phyloP scores from a whole-genome alignment of 495 filamentous ascomycete genomes.

The Pyronema domesticum region DNA sequence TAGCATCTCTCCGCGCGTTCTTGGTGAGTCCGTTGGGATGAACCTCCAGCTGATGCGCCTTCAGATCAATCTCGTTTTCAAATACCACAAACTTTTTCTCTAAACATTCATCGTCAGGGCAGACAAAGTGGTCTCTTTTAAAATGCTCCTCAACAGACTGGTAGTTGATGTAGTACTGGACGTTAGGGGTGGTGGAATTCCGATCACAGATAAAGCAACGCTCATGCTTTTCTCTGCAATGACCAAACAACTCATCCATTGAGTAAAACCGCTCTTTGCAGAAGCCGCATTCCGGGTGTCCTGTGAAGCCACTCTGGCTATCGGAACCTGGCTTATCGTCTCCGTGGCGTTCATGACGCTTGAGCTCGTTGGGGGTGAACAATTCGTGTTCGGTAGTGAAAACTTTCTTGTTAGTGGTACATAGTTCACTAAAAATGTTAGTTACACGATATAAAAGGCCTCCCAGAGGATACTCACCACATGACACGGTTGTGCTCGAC shows the following conservation, averaged over 20 bases:
- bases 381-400: constrained; percentile 96
- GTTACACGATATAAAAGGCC: not conserved
- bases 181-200: constrained; percentile 41
- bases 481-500: constrained; percentile 65
- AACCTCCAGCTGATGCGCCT: constrained; percentile 61
- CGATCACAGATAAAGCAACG: constrained; percentile 89
- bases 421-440: constrained; percentile 46
- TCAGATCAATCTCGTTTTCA: constrained; percentile 79
- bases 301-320: constrained; percentile 90
- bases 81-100: constrained; percentile 99
- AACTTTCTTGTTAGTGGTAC: constrained; percentile 87
- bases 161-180: constrained; percentile 81
- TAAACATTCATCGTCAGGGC: constrained; percentile 65
- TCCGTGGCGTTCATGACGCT: constrained; percentile 73
- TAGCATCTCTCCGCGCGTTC: constrained; percentile 65
- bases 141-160: constrained; percentile 71
- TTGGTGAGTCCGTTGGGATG: constrained; percentile 67
- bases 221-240: constrained; percentile 85
- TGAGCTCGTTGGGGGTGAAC: constrained; percentile 65
- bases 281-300: constrained; percentile 87
- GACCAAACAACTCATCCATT: constrained; percentile 80
- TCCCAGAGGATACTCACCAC: constrained; percentile 39
- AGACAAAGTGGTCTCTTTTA: constrained; percentile 69
- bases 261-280: constrained; percentile 87
- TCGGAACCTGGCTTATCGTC: constrained; percentile 80